Evolutionary conservation across 2,329 filamentous ascomycete species (phyloP).

Genomic region (Didymella sp.): DNA sequence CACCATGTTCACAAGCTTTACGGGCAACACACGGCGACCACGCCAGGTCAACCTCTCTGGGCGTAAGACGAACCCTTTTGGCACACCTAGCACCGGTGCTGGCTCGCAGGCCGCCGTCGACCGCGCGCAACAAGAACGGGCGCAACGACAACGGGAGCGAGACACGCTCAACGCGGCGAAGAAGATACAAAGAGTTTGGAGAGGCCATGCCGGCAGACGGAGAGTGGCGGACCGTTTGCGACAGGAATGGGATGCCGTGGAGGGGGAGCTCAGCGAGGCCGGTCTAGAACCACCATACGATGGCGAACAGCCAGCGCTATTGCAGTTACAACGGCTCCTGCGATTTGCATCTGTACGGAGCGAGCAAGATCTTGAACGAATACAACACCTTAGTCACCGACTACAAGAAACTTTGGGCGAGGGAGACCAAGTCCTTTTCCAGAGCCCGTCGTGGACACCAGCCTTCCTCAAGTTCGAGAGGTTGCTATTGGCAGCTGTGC

Average conservation of each 20-base stretch:
- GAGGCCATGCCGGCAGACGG: slow-evolving; percentile 72
- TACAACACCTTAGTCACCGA: slow-evolving; percentile 51
- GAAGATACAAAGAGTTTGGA: slow-evolving; percentile 80
- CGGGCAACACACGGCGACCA: slow-evolving; percentile 81
- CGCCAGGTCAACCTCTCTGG: slow-evolving; percentile 95
- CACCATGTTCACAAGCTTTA: slow-evolving; percentile 89
- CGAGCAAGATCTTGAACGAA: slow-evolving; percentile 49
- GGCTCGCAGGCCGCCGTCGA: slow-evolving; percentile 79
- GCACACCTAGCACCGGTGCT: slow-evolving; percentile 65
- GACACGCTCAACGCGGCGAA: slow-evolving; percentile 76
- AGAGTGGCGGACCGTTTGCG: slow-evolving; percentile 62
- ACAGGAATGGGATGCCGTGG: slow-evolving; percentile 40
- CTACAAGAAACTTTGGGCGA: slow-evolving; percentile 43
- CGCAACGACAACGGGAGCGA: slow-evolving; percentile 80
- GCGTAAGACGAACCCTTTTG: slow-evolving; percentile 81
- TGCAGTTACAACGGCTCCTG: slow-evolving; percentile 53
- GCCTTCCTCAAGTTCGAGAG: slow-evolving; percentile 53
- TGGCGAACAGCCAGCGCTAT: slow-evolving; percentile 49
- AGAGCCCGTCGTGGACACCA: slow-evolving; percentile 49
- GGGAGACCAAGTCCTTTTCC: slow-evolving; percentile 6
- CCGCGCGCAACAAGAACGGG: slow-evolving; percentile 85
- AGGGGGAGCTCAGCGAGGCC: slow-evolving; percentile 24
- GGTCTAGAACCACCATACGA: slow-evolving; percentile 39
- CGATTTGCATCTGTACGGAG: slow-evolving; percentile 52
- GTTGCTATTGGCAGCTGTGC: slow-evolving; percentile 48